Percentiles rank a stretch among this genome's conserved stretches.
Conservation (phyloP, 2,329 filamentous ascomycete species). For the Daldinia eschscholtzii region DNA sequence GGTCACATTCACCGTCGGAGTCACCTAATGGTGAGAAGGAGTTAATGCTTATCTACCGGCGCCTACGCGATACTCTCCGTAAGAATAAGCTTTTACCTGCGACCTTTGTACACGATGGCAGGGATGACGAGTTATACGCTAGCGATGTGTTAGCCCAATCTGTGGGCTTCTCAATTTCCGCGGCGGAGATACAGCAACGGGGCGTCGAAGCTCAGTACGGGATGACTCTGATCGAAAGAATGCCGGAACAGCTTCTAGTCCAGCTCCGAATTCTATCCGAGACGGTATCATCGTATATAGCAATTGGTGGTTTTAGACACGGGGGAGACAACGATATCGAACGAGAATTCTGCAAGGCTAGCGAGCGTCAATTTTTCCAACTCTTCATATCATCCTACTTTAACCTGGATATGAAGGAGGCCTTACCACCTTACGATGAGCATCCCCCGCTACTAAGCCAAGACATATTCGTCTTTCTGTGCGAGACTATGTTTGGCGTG, state of each 20-base stretch:
- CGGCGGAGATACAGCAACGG: slow-evolving; percentile 91
- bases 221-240: slow-evolving; percentile 82
- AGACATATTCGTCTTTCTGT: slow-evolving; percentile 84
- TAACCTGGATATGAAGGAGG: slow-evolving; percentile 57
- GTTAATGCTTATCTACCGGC: slow-evolving; percentile 70
- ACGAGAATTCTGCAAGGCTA: slow-evolving; percentile 75
- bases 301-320: slow-evolving; percentile 77
- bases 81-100: slow-evolving; percentile 63
- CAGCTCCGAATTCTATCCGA: slow-evolving; percentile 91
- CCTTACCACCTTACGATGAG: slow-evolving; percentile 59
- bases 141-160: slow-evolving; percentile 73
- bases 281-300: slow-evolving; percentile 86
- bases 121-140: slow-evolving; percentile 61
- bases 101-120: slow-evolving; percentile 45
- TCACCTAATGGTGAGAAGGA: slow-evolving; percentile 61
- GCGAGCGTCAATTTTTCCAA: slow-evolving; percentile 79
- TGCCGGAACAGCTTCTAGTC: slow-evolving; percentile 85
- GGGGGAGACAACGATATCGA: slow-evolving; percentile 71
- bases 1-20: slow-evolving; percentile 53
- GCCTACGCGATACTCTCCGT: slow-evolving; percentile 69
- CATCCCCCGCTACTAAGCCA: slow-evolving; percentile 72
- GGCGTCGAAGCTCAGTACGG: slow-evolving; percentile 81
- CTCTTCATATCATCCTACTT: slow-evolving; percentile 75
- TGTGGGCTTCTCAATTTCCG: slow-evolving; percentile 87
- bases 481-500: slow-evolving; percentile 80